These are phyloP conservation scores for Nicotiana paniculata DNA, from an alignment of 257 asterid species.

Conservation along the genomic window DNA sequence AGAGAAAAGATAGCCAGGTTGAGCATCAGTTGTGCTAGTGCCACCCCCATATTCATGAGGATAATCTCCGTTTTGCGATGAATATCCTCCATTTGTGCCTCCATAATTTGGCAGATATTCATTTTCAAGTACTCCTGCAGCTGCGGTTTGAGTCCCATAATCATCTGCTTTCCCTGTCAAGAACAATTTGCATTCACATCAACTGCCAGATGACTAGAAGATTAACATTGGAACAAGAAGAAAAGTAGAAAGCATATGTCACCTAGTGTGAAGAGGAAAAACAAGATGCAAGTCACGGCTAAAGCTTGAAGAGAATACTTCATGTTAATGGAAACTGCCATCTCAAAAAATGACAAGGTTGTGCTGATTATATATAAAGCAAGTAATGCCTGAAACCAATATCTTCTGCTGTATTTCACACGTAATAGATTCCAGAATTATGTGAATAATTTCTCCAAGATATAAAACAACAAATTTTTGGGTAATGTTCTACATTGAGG, in stretches of 20 bases:
- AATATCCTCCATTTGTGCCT: slow-evolving; percentile 37
- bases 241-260: slow-evolving; percentile 10
- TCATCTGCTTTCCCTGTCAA: slow-evolving; percentile 43
- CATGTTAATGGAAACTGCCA: slow-evolving; percentile 31
- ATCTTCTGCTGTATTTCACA: background rate
- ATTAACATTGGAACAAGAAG: background rate
- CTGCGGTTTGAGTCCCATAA: slow-evolving; percentile 41
- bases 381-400: background rate
- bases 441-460: slow-evolving; percentile 2
- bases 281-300: slow-evolving; percentile 26
- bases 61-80: slow-evolving; percentile 8
- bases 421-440: slow-evolving; percentile 6
- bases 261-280: slow-evolving; percentile 33
- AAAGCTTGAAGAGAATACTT: slow-evolving; percentile 20
- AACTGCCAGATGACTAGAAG: background rate
- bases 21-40: background rate
- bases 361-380: background rate
- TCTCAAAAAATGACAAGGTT: slow-evolving; percentile 10
- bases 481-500: background rate
- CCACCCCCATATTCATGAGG: slow-evolving; percentile 10
- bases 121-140: slow-evolving; percentile 49
- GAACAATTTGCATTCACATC: background rate
- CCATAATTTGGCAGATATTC: slow-evolving; percentile 40
- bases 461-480: background rate
- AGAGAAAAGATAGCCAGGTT: slow-evolving; percentile 31